phyloP scores from a whole-genome alignment of 257 asterid genomes.

The Fraxinus cuspidata region DNA sequence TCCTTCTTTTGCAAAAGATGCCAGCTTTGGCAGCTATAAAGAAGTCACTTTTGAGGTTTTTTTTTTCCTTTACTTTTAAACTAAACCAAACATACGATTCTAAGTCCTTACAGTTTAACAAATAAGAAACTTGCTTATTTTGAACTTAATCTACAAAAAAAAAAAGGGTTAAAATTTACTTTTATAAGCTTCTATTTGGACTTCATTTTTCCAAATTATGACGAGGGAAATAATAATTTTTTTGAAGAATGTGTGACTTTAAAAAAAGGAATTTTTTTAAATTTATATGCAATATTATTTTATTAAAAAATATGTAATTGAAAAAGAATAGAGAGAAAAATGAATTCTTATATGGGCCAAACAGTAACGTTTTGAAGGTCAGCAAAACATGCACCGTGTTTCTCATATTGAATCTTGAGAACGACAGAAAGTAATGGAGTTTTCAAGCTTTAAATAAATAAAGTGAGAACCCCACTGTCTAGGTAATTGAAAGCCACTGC shows the following conservation, averaged over 20 bases:
- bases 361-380: background rate
- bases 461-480: conserved; percentile 35
- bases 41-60: background rate
- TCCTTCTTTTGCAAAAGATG: background rate
- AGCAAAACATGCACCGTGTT: conserved; percentile 11
- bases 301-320: too few species aligned
- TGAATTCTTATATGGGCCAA: too few species aligned
- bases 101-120: too few species aligned
- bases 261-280: too few species aligned
- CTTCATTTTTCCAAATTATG: too few species aligned
- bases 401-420: conserved; percentile 14
- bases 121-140: background rate
- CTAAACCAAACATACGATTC: background rate
- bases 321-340: too few species aligned
- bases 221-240: too few species aligned
- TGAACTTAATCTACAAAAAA: background rate
- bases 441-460: conserved; percentile 3
- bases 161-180: background rate
- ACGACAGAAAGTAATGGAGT: conserved; percentile 13
- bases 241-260: too few species aligned
- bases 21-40: background rate
- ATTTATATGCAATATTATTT: too few species aligned
- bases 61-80: background rate
- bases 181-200: background rate
- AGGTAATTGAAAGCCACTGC: conserved; percentile 46